Evolutionary conservation across 345 rosid genomes (phyloP).

Genomic region (Triadica sebifera): DNA sequence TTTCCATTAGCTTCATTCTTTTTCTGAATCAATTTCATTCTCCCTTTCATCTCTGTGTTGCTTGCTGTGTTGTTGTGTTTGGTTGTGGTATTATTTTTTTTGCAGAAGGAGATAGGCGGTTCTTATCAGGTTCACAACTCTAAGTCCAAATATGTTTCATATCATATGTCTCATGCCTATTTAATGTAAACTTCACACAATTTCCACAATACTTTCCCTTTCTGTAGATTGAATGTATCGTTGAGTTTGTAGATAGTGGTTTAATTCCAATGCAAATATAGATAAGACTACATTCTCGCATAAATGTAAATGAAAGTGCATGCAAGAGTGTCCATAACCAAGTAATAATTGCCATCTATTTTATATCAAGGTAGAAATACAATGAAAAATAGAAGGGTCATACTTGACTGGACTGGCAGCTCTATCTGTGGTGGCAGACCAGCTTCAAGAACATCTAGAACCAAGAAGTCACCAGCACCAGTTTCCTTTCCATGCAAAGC

Average conservation of each 20-base stretch:
- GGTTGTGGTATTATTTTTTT: no score
- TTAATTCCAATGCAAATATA: neutral
- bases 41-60: no score
- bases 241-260: neutral
- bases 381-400: constrained; percentile 18
- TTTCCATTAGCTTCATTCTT: no score
- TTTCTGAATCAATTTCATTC: no score
- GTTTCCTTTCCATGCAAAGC: constrained; percentile 91
- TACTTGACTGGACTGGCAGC: constrained; percentile 57
- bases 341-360: neutral
- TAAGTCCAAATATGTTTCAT: neutral
- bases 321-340: neutral
- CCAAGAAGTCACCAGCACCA: constrained; percentile 71
- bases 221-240: neutral
- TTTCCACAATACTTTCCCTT: neutral
- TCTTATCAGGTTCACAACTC: no score
- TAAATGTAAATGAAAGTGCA: neutral
- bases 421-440: constrained; percentile 80
- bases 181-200: neutral
- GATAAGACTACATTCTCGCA: neutral
- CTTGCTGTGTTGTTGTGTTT: no score
- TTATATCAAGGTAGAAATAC: constrained; percentile 5
- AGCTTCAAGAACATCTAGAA: constrained; percentile 83
- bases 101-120: no score
- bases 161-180: neutral